phyloP scores from a whole-genome alignment of 1,139 yeast species.

The Suzukiozyma palmioleophila region DNA sequence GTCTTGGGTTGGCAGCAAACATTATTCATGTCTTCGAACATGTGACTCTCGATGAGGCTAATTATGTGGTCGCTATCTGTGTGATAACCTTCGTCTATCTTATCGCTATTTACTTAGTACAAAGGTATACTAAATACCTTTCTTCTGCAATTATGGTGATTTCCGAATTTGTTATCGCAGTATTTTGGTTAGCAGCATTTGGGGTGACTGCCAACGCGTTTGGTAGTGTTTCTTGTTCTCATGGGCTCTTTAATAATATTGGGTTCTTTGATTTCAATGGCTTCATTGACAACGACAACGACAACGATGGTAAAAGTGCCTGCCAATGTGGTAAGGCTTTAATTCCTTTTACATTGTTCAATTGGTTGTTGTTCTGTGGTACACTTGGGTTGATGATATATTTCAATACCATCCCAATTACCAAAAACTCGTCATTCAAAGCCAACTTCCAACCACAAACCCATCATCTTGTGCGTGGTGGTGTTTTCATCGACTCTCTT shows the following conservation, averaged over 20 bases:
- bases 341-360: slow-evolving; percentile 26
- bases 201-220: slow-evolving; percentile 21
- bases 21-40: slow-evolving; percentile 3
- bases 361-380: slow-evolving; percentile 23
- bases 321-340: slow-evolving; percentile 26
- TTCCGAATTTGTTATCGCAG: slow-evolving; percentile 21
- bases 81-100: slow-evolving; percentile 21
- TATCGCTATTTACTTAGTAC: slow-evolving; percentile 12
- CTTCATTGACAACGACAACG: neutral
- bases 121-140: slow-evolving; percentile 7
- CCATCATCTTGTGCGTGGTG: neutral
- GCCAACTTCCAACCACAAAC: neutral
- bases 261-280: neutral
- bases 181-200: slow-evolving; percentile 22
- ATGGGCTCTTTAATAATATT: slow-evolving; percentile 10
- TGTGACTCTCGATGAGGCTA: slow-evolving; percentile 12
- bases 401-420: slow-evolving; percentile 20
- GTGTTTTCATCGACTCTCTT: neutral
- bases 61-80: slow-evolving; percentile 19
- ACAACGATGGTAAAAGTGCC: slow-evolving; percentile 3
- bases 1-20: slow-evolving; percentile 15
- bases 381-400: slow-evolving; percentile 18
- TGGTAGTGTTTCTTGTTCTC: slow-evolving; percentile 21
- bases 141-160: slow-evolving; percentile 14
- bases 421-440: slow-evolving; percentile 3